Evolutionary conservation across 1,284 basidiomycete species (phyloP).

Genomic region (Sanghuangporus sanghuang): DNA sequence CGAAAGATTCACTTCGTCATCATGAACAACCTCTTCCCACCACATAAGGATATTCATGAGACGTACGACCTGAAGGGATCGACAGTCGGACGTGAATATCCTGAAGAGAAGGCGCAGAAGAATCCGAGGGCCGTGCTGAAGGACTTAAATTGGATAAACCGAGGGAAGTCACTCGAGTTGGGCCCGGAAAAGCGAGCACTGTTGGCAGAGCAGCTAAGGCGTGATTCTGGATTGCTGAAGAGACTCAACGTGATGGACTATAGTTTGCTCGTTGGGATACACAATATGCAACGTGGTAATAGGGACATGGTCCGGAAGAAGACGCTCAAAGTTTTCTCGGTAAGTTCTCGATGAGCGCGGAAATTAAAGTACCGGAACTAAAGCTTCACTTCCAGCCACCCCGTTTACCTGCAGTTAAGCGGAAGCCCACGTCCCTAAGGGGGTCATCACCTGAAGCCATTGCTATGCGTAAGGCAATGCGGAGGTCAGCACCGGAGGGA

Average conservation of each 20-base stretch:
- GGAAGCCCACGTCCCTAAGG: conserved; percentile 54
- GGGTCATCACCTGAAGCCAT: conserved; percentile 67
- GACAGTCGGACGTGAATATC: conserved; percentile 84
- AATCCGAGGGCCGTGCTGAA: conserved; percentile 91
- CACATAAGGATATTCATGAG: conserved; percentile 96
- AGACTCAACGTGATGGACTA: conserved; percentile 94
- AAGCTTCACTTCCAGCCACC: conserved; percentile 41
- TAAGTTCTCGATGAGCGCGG: conserved; percentile 32
- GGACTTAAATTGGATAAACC: conserved; percentile 94
- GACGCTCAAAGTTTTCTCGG: conserved; percentile 89
- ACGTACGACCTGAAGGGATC: conserved; percentile 97
- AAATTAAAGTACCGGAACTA: background rate
- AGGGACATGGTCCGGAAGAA: conserved; percentile 86
- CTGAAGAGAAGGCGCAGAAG: conserved; percentile 75
- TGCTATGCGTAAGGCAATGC: conserved; percentile 82
- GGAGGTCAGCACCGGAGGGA: conserved; percentile 75
- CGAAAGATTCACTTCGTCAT: conserved; percentile 98
- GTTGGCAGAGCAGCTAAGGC: conserved; percentile 82
- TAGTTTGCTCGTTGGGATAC: conserved; percentile 89
- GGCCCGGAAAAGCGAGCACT: conserved; percentile 93
- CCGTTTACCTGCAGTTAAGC: conserved; percentile 48
- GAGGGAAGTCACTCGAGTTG: conserved; percentile 74
- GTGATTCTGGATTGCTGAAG: conserved; percentile 86
- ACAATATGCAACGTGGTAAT: conserved; percentile 89
- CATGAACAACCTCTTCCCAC: conserved; percentile 99